Evolutionary conservation across 1,139 yeast species (phyloP).

Genomic region (Nakaseomyces bracarensis): DNA sequence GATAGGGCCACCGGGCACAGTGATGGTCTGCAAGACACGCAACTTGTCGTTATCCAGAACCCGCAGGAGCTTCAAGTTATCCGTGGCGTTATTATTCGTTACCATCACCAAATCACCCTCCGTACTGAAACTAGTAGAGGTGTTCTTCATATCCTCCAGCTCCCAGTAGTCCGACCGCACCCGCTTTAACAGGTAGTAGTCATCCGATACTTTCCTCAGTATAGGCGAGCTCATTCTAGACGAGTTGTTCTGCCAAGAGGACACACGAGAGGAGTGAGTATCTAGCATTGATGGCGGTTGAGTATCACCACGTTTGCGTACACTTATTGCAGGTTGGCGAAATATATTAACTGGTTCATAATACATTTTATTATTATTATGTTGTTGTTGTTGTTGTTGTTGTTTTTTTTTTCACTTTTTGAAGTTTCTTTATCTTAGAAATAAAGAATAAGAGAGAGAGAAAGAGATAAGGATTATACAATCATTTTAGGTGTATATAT

Average conservation of each 20-base stretch:
- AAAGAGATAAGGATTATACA: no score
- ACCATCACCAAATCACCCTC: slow-evolving; percentile 16
- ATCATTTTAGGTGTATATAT: no score
- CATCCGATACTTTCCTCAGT: slow-evolving; percentile 26
- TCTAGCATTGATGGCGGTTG: slow-evolving; percentile 18
- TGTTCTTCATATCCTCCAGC: slow-evolving; percentile 8
- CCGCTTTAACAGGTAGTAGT: slow-evolving; percentile 23
- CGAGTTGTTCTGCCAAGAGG: slow-evolving; percentile 5
- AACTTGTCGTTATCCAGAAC: slow-evolving; percentile 13
- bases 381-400: background rate
- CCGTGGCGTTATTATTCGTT: slow-evolving; percentile 13
- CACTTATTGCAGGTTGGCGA: slow-evolving; percentile 24
- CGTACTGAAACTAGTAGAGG: background rate
- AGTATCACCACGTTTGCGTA: slow-evolving; percentile 14
- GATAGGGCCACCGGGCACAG: slow-evolving; percentile 24
- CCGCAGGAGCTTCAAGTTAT: slow-evolving; percentile 20
- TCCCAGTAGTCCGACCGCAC: slow-evolving; percentile 26
- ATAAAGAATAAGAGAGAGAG: no score
- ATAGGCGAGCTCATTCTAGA: slow-evolving; percentile 15
- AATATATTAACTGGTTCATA: slow-evolving; percentile 24
- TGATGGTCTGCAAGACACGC: slow-evolving; percentile 20
- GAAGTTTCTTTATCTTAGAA: no score
- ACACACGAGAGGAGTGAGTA: slow-evolving; percentile 22
- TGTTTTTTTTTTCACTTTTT: background rate
- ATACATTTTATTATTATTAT: slow-evolving; percentile 11